Percentiles rank a stretch among this genome's conserved stretches.
phyloP scores from a whole-genome alignment of 2,329 filamentous ascomycete genomes.

The Phaeophleospora eucalypticola region DNA sequence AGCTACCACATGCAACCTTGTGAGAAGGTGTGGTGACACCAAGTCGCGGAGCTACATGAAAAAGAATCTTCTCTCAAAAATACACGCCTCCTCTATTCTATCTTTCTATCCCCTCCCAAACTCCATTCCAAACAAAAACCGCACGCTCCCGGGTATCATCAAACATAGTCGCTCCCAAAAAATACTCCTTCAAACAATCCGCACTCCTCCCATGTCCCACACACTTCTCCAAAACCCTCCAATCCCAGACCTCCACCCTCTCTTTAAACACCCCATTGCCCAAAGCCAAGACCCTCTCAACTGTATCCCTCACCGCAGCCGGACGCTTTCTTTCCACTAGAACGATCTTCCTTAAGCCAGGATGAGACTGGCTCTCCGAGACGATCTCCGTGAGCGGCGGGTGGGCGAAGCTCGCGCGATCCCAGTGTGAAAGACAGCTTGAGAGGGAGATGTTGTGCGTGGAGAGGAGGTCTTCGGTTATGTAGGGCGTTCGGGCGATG shows the following conservation, averaged over 20 bases:
- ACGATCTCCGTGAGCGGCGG: conserved; percentile 19
- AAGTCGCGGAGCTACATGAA: too few species aligned
- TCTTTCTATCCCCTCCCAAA: too few species aligned
- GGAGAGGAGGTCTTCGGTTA: conserved; percentile 27
- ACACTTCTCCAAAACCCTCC: conserved; percentile 30
- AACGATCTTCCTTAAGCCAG: conserved; percentile 30
- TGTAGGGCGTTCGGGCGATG: conserved; percentile 28
- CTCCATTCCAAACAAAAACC: conserved; percentile 19
- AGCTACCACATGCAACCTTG: too few species aligned
- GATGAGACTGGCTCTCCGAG: conserved; percentile 32
- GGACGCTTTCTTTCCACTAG: conserved; percentile 29
- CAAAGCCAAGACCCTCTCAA: conserved; percentile 20
- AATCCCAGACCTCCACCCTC: conserved; percentile 31
- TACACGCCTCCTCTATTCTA: too few species aligned
- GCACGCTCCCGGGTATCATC: conserved; percentile 19
- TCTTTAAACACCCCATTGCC: conserved; percentile 26
- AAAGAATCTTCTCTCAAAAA: too few species aligned
- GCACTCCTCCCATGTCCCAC: conserved; percentile 14
- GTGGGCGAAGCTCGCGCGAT: conserved; percentile 27
- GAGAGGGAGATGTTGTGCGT: conserved; percentile 17
- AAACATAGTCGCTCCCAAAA: conserved; percentile 29
- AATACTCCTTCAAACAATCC: conserved; percentile 20
- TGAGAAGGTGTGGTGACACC: too few species aligned
- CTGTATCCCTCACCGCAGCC: conserved; percentile 11
- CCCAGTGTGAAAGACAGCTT: conserved; percentile 26